Conservation (phyloP, 768 basidiomycete genomes). For the Filobasidium floriforme region DNA sequence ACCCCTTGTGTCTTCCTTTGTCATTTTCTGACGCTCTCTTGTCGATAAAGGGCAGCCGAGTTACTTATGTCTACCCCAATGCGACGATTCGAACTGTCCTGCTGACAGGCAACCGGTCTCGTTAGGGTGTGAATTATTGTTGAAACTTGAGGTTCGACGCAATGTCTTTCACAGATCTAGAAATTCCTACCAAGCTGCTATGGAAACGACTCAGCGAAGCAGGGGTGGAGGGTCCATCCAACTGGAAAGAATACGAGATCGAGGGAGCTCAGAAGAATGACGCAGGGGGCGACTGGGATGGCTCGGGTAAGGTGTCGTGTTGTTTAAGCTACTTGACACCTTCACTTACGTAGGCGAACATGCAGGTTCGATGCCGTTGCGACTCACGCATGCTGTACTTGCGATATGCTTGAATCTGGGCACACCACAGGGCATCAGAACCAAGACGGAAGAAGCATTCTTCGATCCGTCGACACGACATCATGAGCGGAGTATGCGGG, state of each 20-base stretch:
- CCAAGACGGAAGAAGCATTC: slow-evolving; percentile 22
- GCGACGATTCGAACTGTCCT: no score
- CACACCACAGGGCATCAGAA: slow-evolving; percentile 9
- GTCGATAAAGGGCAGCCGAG: no score
- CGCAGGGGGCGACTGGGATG: not conserved
- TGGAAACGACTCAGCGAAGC: not conserved
- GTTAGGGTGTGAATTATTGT: no score
- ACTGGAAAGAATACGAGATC: not conserved
- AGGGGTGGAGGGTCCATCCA: not conserved
- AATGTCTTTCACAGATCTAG: slow-evolving; percentile 4
- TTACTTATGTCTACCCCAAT: no score
- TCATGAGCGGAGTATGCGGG: slow-evolving; percentile 23
- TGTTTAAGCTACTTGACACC: not conserved
- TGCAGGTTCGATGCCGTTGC: not conserved
- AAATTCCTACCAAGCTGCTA: not conserved
- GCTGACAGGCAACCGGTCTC: no score
- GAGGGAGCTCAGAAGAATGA: not conserved
- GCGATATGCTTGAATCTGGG: slow-evolving; percentile 23
- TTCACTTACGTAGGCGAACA: not conserved
- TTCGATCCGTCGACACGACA: slow-evolving; percentile 22
- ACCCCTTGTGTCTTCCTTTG: no score
- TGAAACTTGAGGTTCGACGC: not conserved
- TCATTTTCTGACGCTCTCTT: no score
- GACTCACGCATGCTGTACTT: slow-evolving; percentile 21
- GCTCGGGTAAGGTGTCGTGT: not conserved